Conservation (phyloP, 495 filamentous ascomycete species). For the Penicillium macrosclerotiorum region DNA sequence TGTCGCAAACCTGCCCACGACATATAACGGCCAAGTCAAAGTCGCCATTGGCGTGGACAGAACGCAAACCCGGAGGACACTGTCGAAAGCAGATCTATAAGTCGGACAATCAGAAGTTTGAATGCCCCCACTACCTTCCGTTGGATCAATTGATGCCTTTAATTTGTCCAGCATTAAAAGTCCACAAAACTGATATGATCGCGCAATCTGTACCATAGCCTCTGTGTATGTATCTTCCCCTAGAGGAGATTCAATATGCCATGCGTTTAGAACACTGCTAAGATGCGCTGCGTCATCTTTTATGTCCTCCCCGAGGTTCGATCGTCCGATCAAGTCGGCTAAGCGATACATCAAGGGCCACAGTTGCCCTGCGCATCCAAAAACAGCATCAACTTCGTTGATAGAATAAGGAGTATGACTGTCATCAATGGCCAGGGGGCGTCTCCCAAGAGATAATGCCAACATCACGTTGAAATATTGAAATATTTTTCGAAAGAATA, state of each 20-base stretch:
- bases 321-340: constrained; percentile 1
- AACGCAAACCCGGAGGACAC: constrained; percentile 12
- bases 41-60: constrained; percentile 14
- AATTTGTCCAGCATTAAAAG: too few species aligned
- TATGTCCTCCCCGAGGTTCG: constrained; percentile 2
- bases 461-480: constrained; percentile 17
- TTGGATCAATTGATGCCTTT: not conserved
- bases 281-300: not conserved
- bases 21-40: constrained; percentile 13
- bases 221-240: constrained; percentile 1
- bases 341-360: constrained; percentile 12
- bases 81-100: constrained; percentile 8
- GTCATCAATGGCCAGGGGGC: not conserved
- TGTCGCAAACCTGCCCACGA: constrained; percentile 8
- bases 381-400: constrained; percentile 7
- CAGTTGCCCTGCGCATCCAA: constrained; percentile 5
- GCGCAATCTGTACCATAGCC: constrained; percentile 11
- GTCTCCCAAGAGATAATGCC: constrained; percentile 5
- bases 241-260: not conserved
- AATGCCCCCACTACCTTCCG: not conserved
- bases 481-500: constrained; percentile 10
- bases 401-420: not conserved
- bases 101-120: not conserved
- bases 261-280: not conserved
- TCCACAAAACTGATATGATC: constrained; percentile 8